Evolutionary conservation across 176 grass and related monocot genomes (phyloP), one percentile per base, ranked within the genome.

Genomic region (Dendrocalamus sinicus): DNA sequence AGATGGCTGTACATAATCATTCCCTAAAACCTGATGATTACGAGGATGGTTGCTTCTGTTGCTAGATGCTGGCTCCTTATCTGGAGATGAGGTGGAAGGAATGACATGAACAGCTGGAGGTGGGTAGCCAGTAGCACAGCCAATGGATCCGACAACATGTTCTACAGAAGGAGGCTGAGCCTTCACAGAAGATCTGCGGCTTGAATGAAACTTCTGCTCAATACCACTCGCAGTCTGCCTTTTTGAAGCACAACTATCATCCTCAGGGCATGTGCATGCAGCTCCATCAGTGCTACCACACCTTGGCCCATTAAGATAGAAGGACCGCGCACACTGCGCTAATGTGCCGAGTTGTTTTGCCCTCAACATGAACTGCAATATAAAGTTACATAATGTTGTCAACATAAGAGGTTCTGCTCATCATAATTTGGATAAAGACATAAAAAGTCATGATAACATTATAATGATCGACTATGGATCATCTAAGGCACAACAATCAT

Each of bases 301-400:
- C 70, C 91, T 91, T 84, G 96, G 84, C 72, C 96, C 96, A 88
- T 77, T 94, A 74, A 98, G 73, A 71, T 98, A 98, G 84, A 98
- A 98, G 40, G 93, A 89, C 52, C 96, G 85, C 53, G 96, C 96
- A 88, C 91, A 95, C 58, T 98, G 96, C 11, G 91, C 89, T 61
- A 98, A 81, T 60, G 90, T 88, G 77, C 93, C 78, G 17, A 98
- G 85, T 88, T 98, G 96, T 88, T 98, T 98, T 86, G 96, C 85
- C 78, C 93, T 91, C 83, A 98, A 91, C 96, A 98, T 98, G 89
- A 87, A 92, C 93, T 95, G 93, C 77, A 90, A 85, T 55, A 60
- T 68, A 15, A 59, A 78, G 51, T 63, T 41, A 81, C 9, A 76
- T 16, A n/a, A 30, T 83, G 80, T 86, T 61, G 77, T 55, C 23